Percentiles rank a stretch among this genome's conserved stretches.
These are phyloP conservation scores for Colletotrichum orbiculare DNA, from an alignment of 2,329 filamentous ascomycete species.

Conservation along the genomic window DNA sequence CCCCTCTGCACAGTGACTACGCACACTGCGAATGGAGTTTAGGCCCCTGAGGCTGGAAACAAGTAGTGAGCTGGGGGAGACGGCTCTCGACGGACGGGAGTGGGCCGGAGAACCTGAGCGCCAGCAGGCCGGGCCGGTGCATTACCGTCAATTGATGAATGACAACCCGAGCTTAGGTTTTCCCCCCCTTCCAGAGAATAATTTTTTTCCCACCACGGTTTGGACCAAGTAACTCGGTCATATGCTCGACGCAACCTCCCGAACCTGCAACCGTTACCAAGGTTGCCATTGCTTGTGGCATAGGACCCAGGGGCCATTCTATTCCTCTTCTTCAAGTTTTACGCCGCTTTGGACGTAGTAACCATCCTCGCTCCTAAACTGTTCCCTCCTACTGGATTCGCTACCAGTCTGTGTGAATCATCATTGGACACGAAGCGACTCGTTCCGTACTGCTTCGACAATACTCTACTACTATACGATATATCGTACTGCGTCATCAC, in stretches of 20 bases:
- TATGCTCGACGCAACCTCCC: too few species aligned
- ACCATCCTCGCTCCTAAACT: conserved; percentile 19
- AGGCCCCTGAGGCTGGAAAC: too few species aligned
- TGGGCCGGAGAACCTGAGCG: conserved; percentile 32
- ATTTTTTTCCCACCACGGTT: conserved; percentile 11
- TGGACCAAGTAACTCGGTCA: too few species aligned
- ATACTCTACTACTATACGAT: not conserved
- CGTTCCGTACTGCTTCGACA: too few species aligned
- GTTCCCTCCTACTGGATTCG: conserved; percentile 21
- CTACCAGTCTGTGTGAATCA: conserved; percentile 21
- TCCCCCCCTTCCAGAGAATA: conserved; percentile 10
- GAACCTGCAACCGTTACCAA: too few species aligned
- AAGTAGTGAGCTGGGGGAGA: not conserved
- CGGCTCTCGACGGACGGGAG: conserved; percentile 14
- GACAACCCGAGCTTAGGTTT: conserved; percentile 31
- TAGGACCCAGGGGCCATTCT: not conserved
- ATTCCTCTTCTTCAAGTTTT: conserved; percentile 17
- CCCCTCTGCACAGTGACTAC: too few species aligned
- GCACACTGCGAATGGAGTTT: too few species aligned
- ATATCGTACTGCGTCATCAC: not conserved
- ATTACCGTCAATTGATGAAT: conserved; percentile 37
- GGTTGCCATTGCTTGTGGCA: too few species aligned
- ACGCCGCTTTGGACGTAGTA: not conserved
- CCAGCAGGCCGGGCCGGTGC: conserved; percentile 34
- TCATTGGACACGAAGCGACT: too few species aligned